phyloP scores from a whole-genome alignment of 148 eudicot genomes.

The Gaultheria prostrata region DNA sequence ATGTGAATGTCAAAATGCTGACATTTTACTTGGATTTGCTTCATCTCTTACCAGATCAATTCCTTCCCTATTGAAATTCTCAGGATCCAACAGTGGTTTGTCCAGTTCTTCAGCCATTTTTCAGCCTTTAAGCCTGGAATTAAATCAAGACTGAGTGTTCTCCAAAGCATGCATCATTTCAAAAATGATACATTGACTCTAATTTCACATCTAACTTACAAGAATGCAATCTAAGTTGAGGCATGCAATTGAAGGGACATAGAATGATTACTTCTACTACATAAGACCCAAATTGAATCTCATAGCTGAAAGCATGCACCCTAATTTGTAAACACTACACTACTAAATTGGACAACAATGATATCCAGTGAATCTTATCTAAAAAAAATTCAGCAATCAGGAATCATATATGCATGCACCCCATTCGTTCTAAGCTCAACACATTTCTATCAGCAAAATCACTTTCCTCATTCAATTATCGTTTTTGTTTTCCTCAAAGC shows the following conservation, averaged over 20 bases:
- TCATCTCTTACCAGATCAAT: constrained; percentile 59
- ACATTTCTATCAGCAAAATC: background rate
- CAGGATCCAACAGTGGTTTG: constrained; percentile 58
- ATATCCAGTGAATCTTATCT: background rate
- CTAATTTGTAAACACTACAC: background rate
- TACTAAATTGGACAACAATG: background rate
- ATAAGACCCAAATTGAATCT: background rate
- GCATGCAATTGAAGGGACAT: background rate
- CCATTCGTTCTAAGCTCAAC: background rate
- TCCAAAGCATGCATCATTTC: background rate
- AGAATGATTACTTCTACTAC: background rate
- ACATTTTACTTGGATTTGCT: background rate
- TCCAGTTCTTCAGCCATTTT: constrained; percentile 53
- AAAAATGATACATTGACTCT: background rate
- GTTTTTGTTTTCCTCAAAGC: background rate
- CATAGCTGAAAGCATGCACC: background rate
- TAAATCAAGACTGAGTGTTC: background rate
- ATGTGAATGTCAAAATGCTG: background rate
- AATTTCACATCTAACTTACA: background rate
- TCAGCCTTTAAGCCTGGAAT: constrained; percentile 19
- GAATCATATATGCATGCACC: background rate
- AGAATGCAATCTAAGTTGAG: background rate
- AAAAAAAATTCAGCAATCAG: background rate
- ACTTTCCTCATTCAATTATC: background rate
- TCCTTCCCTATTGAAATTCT: constrained; percentile 52